These are phyloP conservation scores for Quercus phellos DNA, from an alignment of 331 rosid genomes.

Conservation along the genomic window DNA sequence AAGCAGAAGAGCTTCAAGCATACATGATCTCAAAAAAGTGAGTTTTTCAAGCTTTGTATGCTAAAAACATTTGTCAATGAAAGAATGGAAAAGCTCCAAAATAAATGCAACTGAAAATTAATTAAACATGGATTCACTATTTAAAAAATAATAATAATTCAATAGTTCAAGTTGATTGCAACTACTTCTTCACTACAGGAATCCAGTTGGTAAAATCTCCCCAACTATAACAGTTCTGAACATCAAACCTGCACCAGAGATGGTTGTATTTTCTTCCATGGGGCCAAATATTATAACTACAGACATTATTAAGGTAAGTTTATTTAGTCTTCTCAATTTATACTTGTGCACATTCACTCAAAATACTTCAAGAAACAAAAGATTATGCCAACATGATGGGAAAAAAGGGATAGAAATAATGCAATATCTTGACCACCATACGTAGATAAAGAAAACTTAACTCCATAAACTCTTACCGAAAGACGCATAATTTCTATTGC, in stretches of 20 bases:
- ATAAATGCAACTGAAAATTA: background rate
- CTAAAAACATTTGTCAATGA: background rate
- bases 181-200: constrained; percentile 30
- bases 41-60: constrained; percentile 29
- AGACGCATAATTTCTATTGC: constrained; percentile 18
- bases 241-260: constrained; percentile 55
- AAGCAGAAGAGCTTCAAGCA: constrained; percentile 52
- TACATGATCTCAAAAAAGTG: constrained; percentile 46
- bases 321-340: background rate
- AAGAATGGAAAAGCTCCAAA: background rate
- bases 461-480: background rate
- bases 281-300: constrained; percentile 65
- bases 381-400: background rate
- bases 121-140: background rate
- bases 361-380: constrained; percentile 10
- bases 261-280: constrained; percentile 62
- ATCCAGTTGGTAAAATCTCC: constrained; percentile 49
- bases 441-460: background rate
- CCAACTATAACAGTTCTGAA: constrained; percentile 45
- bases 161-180: background rate
- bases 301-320: constrained; percentile 58
- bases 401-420: background rate
- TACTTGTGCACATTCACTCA: background rate
- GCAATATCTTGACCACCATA: background rate
- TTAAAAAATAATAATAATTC: background rate